Conservation (phyloP, 1,139 yeast species). For the Protomyces macrosporus region DNA sequence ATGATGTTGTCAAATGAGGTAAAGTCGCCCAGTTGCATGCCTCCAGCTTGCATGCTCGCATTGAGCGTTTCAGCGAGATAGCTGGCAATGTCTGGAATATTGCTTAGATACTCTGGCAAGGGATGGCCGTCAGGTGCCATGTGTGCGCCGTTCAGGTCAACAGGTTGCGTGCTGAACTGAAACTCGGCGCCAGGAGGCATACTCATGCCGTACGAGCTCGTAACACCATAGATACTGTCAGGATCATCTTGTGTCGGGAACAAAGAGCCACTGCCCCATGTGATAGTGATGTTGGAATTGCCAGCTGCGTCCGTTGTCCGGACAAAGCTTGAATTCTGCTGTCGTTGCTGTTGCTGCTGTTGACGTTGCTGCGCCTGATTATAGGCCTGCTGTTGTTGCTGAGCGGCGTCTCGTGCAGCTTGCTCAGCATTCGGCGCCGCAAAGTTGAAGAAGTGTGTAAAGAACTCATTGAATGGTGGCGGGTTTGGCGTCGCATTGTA, state of each 20-base stretch:
- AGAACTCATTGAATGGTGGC: conserved; percentile 18
- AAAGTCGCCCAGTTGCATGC: conserved; percentile 5
- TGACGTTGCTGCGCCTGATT: too few relatives aligned
- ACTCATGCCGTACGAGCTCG: background rate
- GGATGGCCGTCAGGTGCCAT: background rate
- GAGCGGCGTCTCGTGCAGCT: too few relatives aligned
- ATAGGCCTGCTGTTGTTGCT: too few relatives aligned
- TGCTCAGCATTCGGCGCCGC: background rate
- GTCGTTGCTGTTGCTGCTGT: too few relatives aligned
- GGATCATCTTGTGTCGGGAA: background rate
- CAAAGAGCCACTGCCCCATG: background rate
- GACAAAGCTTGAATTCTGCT: too few relatives aligned
- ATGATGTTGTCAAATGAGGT: conserved; percentile 20
- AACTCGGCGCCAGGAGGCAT: background rate
- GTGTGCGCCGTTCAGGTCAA: background rate
- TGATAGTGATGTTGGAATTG: background rate
- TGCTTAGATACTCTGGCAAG: background rate
- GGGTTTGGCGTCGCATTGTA: background rate
- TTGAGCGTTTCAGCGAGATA: conserved; percentile 14
- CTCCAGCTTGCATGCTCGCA: background rate
- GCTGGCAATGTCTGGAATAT: conserved; percentile 12
- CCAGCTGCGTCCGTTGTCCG: background rate
- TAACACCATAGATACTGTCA: background rate
- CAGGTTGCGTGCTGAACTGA: background rate
- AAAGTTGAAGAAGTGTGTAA: conserved; percentile 8